Evolutionary conservation across 2,329 filamentous ascomycete genomes (phyloP), one percentile per base, ranked within the genome.

Genomic region (Setomelanomma holmii): DNA sequence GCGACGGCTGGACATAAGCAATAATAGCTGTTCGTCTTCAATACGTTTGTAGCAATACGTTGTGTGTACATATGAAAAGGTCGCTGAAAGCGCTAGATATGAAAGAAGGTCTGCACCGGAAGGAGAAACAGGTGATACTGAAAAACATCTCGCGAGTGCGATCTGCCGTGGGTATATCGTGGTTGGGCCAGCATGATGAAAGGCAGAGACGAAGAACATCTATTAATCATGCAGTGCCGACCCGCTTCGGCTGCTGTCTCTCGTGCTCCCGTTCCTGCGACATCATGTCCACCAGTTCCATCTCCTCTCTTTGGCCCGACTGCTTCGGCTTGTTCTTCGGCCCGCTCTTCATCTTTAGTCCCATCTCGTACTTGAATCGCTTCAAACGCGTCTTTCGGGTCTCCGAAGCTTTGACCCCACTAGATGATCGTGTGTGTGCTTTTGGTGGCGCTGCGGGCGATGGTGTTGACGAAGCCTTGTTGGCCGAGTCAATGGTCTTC

Each of bases 1-100:
- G 93, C 95, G 3, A 95, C 86, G 34, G 90, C 90, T 40, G 95
- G 95, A 0, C 95, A 98, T 76, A 73, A 74, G 47, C 55, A 64
- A 45, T 66, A 51, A 43, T 16, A 43, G 34, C 4, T 23, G 12
- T 16, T 12, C 7, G 6, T 22, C 20, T 21, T 30, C 10, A 14
- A 14, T n/a, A 19, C n/a, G n/a, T n/a, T n/a, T n/a, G n/a, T n/a
- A n/a, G n/a, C n/a, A n/a, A n/a, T n/a, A n/a, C n/a, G n/a, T n/a
- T n/a, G n/a, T 38, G 38, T 45, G 16, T 46, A 39, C 44, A 40
- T 46, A 39, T 23, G 22, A 40, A 46, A 46, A 14, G 22, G 22
- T 40, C 21, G n/a, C n/a, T n/a, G n/a, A n/a, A n/a, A n/a, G n/a
- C n/a, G n/a, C n/a, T n/a, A n/a, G n/a, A n/a, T n/a, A n/a, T n/a